These are phyloP conservation scores for Psophocarpus tetragonolobus DNA, from an alignment of 306 rosid genomes.

Conservation along the genomic window DNA sequence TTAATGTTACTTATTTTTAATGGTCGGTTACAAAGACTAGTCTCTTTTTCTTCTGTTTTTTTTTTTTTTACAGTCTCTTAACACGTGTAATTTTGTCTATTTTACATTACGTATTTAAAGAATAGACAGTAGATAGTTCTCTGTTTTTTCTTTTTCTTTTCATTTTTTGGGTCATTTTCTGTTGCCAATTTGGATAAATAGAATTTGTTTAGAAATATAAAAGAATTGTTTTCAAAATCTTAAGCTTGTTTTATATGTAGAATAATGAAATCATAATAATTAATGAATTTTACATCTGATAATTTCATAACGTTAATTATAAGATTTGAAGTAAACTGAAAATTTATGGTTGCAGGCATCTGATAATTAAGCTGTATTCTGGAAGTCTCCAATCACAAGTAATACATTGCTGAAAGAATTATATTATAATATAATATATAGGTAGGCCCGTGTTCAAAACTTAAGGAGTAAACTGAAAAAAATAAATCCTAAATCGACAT, in stretches of 20 bases:
- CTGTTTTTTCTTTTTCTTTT: not conserved
- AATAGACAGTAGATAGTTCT: not conserved
- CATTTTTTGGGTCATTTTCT: not conserved
- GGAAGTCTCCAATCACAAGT: constrained; percentile 6
- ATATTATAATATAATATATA: constrained; percentile 7
- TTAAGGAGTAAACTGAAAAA: constrained; percentile 13
- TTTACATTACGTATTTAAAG: not conserved
- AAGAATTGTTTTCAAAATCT: not conserved
- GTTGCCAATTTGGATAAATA: not conserved
- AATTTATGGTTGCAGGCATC: constrained; percentile 10
- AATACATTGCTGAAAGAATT: not conserved
- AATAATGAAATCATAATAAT: not conserved
- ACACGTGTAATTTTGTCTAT: constrained; percentile 14
- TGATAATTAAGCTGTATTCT: not conserved
- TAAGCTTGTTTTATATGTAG: not conserved
- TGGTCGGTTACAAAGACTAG: not conserved
- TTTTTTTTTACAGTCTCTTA: too few relatives aligned
- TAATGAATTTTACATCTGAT: too few relatives aligned
- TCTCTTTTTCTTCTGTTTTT: too few relatives aligned
- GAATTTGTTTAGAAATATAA: not conserved
- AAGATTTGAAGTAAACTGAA: too few relatives aligned
- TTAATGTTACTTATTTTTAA: not conserved
- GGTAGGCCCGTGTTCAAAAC: constrained; percentile 8
- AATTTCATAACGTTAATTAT: not conserved
- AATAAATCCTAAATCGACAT: not conserved